Percentiles rank a stretch among this genome's conserved stretches.
phyloP scores from a whole-genome alignment of 768 basidiomycete species.

The Amanita thiersii region DNA sequence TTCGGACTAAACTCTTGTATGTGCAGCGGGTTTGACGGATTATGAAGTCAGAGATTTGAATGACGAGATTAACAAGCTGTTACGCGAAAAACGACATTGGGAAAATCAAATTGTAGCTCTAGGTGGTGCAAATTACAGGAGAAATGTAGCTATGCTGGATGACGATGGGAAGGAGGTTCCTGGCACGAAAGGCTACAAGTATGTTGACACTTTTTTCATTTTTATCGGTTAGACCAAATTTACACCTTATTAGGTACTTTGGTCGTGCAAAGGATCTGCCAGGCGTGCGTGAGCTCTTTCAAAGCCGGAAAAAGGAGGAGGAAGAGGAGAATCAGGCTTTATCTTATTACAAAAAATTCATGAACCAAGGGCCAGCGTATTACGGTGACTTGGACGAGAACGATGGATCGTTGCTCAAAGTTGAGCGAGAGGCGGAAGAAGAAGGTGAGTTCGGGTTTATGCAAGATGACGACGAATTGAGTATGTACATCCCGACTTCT shows the following conservation, averaged over 20 bases:
- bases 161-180: conserved; percentile 96
- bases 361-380: conserved; percentile 80
- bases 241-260: conserved; percentile 62
- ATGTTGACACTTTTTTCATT: conserved; percentile 14
- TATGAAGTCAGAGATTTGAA: conserved; percentile 95
- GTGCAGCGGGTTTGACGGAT: conserved; percentile 80
- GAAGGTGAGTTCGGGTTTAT: conserved; percentile 46
- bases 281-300: conserved; percentile 91
- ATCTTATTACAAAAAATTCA: conserved; percentile 80
- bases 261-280: conserved; percentile 95
- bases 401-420: conserved; percentile 58
- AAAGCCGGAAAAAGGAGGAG: conserved; percentile 77
- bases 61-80: conserved; percentile 93
- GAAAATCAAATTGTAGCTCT: conserved; percentile 96
- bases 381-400: conserved; percentile 88
- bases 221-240: neutral
- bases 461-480: conserved; percentile 5
- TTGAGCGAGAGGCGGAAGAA: conserved; percentile 65
- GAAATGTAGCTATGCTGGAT: conserved; percentile 90
- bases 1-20: conserved; percentile 1
- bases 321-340: conserved; percentile 80
- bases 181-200: conserved; percentile 98
- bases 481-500: conserved; percentile 6
- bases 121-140: conserved; percentile 92
- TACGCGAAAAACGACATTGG: conserved; percentile 96